Conservation (phyloP, 495 filamentous ascomycete genomes). For the Parathielavia hyrcaniae region DNA sequence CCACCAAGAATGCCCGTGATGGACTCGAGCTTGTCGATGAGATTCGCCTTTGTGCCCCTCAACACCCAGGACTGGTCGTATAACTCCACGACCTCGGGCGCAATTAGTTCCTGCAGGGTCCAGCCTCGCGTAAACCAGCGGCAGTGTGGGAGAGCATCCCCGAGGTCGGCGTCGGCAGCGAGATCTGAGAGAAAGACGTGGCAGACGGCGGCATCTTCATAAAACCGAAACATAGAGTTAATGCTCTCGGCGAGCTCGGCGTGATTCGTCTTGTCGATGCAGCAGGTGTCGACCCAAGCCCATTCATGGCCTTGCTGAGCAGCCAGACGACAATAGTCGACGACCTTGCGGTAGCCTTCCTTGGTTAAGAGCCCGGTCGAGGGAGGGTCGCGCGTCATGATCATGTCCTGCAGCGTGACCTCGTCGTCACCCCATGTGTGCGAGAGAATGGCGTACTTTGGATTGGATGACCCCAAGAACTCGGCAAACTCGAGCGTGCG, state of each 20-base stretch:
- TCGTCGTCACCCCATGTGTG: slow-evolving; percentile 41
- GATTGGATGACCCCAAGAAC: slow-evolving; percentile 14
- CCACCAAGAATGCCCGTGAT: slow-evolving; percentile 20
- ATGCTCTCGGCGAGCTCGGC: slow-evolving; percentile 28
- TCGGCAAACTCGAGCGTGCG: too few species aligned
- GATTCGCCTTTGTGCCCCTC: slow-evolving; percentile 21
- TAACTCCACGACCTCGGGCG: slow-evolving; percentile 22
- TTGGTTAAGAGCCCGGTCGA: slow-evolving; percentile 20
- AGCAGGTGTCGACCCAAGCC: slow-evolving; percentile 29
- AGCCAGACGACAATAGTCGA: slow-evolving; percentile 23
- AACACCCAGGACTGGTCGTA: slow-evolving; percentile 22
- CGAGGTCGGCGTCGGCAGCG: slow-evolving; percentile 2
- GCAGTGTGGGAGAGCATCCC: slow-evolving; percentile 19
- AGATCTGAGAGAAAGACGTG: slow-evolving; percentile 24
- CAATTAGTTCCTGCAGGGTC: slow-evolving; percentile 28
- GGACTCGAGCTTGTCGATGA: slow-evolving; percentile 18
- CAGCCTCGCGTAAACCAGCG: slow-evolving; percentile 28
- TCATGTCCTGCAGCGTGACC: slow-evolving; percentile 27
- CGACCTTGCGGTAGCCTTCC: slow-evolving; percentile 23
- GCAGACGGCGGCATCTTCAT: slow-evolving; percentile 21
- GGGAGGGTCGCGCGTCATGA: slow-evolving; percentile 3
- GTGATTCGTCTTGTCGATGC: slow-evolving; percentile 25
- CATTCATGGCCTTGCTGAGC: slow-evolving; percentile 17
- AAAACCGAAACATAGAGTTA: slow-evolving; percentile 30
- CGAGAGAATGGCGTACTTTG: slow-evolving; percentile 41